Conservation (phyloP, 2,329 filamentous ascomycete genomes). For the Aspergillus melleus region DNA sequence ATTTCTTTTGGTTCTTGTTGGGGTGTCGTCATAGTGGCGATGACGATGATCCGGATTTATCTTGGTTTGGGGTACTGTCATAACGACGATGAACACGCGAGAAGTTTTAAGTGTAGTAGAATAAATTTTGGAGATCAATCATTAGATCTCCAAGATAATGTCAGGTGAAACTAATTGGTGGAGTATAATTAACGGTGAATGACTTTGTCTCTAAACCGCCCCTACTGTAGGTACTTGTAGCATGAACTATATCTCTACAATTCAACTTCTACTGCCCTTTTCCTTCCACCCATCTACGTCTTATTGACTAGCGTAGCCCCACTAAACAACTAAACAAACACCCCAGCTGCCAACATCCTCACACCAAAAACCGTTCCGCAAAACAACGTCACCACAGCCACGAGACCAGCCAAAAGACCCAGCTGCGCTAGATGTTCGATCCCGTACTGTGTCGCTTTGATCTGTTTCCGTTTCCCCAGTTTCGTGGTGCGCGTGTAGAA, state of each 20-base stretch:
- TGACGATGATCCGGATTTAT: not conserved
- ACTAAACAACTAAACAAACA: not conserved
- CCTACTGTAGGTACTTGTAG: no score
- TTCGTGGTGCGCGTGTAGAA: conserved; percentile 27
- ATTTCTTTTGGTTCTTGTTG: not conserved
- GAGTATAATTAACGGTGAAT: no score
- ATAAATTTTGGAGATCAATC: no score
- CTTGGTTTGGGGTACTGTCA: not conserved
- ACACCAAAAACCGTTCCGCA: conserved; percentile 8
- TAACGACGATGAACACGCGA: no score
- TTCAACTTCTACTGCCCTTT: no score
- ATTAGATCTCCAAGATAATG: no score
- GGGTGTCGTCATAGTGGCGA: not conserved
- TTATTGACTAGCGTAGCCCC: no score
- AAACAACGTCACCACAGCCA: conserved; percentile 9
- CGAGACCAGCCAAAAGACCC: conserved; percentile 25
- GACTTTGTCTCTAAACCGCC: not conserved
- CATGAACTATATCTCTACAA: no score
- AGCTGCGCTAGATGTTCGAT: conserved; percentile 28
- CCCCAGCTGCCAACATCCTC: conserved; percentile 4
- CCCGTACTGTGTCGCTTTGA: conserved; percentile 22
- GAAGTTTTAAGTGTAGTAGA: no score
- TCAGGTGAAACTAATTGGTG: no score
- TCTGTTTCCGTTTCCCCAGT: conserved; percentile 25
- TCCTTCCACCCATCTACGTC: no score